phyloP scores from a whole-genome alignment of 441 rosid species.

The Geranium incanum region DNA sequence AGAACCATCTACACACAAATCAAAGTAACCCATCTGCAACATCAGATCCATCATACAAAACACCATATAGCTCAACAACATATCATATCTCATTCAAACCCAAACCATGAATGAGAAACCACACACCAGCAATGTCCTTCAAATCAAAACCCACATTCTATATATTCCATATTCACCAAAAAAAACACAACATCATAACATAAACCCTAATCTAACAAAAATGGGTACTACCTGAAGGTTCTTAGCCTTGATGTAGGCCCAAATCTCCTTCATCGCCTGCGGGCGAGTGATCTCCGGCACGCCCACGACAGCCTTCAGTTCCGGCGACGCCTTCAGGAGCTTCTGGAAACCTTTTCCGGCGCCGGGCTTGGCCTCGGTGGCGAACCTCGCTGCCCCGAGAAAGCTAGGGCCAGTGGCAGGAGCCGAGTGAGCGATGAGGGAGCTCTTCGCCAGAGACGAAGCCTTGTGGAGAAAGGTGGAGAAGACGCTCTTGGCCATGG shows the following conservation, averaged over 20 bases:
- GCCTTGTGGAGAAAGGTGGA: not conserved
- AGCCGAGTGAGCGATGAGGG: no score
- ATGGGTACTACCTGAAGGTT: slow-evolving; percentile 60
- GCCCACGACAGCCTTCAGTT: slow-evolving; percentile 78
- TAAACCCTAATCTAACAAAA: not conserved
- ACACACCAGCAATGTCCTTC: no score
- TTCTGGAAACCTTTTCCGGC: not conserved
- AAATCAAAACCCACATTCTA: not conserved
- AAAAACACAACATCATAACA: not conserved
- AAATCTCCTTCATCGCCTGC: slow-evolving; percentile 67
- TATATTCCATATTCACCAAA: not conserved
- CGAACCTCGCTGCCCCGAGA: not conserved
- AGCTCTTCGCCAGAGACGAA: not conserved
- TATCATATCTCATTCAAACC: no score
- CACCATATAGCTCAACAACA: no score
- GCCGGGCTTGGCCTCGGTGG: not conserved
- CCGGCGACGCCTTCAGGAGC: slow-evolving; percentile 41
- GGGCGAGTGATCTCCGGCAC: slow-evolving; percentile 74
- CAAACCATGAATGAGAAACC: no score
- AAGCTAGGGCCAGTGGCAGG: not conserved
- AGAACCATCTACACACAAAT: no score
- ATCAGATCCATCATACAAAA: no score
- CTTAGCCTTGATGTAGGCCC: slow-evolving; percentile 77
- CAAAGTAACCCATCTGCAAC: no score
- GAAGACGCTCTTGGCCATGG: not conserved